Base-by-base conservation (phyloP, 768 basidiomycete genomes). In the Pleurotus giganteus region DNA sequence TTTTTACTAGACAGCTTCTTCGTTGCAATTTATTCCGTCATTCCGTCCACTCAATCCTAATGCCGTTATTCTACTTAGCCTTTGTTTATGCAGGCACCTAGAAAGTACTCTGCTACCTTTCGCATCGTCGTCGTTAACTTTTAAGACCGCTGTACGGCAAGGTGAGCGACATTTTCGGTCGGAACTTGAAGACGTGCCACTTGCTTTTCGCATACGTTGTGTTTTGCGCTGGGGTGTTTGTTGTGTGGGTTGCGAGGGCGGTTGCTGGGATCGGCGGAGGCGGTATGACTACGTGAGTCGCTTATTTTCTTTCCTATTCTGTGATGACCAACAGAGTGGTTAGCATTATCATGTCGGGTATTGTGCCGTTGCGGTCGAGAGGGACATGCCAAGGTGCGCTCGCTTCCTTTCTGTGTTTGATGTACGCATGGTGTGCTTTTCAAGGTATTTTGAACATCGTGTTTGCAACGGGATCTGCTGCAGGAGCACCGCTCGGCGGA, bases 341-440 rank as follows among this genome's bases (percentile, higher is more conserved):
- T 13, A 82, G 80, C 52, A 87, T 88, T 53, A 78, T 87, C 32
- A 76, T 87, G 67, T 85, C 83, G 3, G 86, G 87, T 58, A 70
- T 86, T 15, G 79, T 86, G 1, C 83, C 85, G 0, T 70, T 87
- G 43, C 75, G 85, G 1, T 74, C 75, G 21, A 73, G 85, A 47
- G 86, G 86, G 21, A 86, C 83, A n/a, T 85, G 84, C 79, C 85
- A 87, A 79, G 86, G 83, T 76, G 21, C 3, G 63, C 56, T 1
- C 23, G 24, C 8, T 11, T 43, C 43, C 24, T 32, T 23, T 15
- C 23, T 13, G 7, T 32, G 31, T 41, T 11, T 13, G 39, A 13
- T 41, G n/a, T n/a, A 31, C 17, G 27, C 46, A 41, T 46, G 2
- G 15, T 2, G 27, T 17, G 21, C 17, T 26, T 11, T n/a, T 47